Conservation (phyloP, 306 rosid genomes). For the Inga laurina region DNA sequence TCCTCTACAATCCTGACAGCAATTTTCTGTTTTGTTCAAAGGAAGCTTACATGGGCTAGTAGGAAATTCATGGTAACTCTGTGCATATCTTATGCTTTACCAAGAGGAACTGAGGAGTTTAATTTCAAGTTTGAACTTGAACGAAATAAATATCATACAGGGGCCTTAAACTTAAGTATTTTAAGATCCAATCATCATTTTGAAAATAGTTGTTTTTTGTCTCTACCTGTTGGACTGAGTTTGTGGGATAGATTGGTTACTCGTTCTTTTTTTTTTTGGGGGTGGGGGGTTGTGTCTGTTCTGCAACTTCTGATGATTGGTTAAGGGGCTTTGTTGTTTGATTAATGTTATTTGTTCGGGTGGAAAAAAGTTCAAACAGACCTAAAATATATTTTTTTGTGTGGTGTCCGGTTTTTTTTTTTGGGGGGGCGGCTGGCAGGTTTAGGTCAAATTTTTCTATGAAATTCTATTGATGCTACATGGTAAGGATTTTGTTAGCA, state of each 20-base stretch:
- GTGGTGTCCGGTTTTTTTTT: not conserved
- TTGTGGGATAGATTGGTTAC: constrained; percentile 3
- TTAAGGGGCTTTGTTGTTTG: not conserved
- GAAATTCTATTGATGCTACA: not conserved
- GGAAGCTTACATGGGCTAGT: constrained; percentile 10
- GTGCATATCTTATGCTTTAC: not conserved
- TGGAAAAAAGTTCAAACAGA: not conserved
- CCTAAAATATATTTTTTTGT: not conserved
- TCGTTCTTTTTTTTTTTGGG: too few species aligned
- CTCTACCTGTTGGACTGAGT: not conserved
- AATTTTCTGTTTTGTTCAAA: constrained; percentile 24
- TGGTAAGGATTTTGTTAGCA: not conserved
- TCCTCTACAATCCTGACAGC: constrained; percentile 16
- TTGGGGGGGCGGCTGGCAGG: not conserved
- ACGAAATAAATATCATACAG: not conserved
- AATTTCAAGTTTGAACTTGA: constrained; percentile 21
- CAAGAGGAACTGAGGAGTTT: not conserved
- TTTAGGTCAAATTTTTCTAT: not conserved
- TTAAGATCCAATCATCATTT: not conserved
- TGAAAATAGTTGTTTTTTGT: not conserved
- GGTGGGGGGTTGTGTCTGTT: not conserved
- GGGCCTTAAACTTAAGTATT: not conserved
- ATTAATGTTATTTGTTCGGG: not conserved
- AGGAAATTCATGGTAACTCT: constrained; percentile 8
- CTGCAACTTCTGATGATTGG: constrained; percentile 7